These are phyloP conservation scores for Podaxis sp. DNA, from an alignment of 768 basidiomycete species.

Conservation along the genomic window DNA sequence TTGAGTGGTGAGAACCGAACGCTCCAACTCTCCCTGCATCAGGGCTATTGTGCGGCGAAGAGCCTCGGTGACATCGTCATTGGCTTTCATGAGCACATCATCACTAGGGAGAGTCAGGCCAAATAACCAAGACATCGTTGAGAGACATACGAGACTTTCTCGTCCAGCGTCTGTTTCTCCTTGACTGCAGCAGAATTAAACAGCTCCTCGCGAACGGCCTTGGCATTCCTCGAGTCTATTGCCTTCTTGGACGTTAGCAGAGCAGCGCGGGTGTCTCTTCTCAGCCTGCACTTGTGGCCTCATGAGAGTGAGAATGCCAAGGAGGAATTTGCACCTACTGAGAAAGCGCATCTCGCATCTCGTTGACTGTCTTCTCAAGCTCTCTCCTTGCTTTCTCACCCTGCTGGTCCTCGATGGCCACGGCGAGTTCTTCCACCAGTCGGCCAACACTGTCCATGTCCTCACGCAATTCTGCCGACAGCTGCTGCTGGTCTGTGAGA, in stretches of 20 bases:
- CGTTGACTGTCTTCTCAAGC: constrained; percentile 49
- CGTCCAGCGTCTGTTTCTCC: constrained; percentile 50
- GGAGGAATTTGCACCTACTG: constrained; percentile 37
- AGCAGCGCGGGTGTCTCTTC: constrained; percentile 65
- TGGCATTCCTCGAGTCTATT: constrained; percentile 56
- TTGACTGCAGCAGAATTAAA: constrained; percentile 48
- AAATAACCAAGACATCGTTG: not conserved
- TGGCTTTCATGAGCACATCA: constrained; percentile 87
- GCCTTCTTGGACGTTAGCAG: constrained; percentile 70
- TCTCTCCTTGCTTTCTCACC: constrained; percentile 51
- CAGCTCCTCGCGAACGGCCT: constrained; percentile 69
- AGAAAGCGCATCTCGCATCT: constrained; percentile 44
- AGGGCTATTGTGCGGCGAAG: constrained; percentile 79
- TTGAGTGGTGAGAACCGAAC: constrained; percentile 82
- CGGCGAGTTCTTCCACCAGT: constrained; percentile 74
- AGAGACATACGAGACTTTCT: constrained; percentile 60
- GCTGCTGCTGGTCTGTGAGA: constrained; percentile 65
- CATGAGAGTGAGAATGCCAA: not conserved
- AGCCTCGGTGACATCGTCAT: constrained; percentile 84
- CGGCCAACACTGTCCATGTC: constrained; percentile 64
- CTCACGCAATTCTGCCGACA: constrained; percentile 73
- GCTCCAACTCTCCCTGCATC: constrained; percentile 92
- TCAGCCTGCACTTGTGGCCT: constrained; percentile 40
- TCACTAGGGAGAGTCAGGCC: constrained; percentile 44
- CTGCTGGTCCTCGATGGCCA: constrained; percentile 72